Evolutionary conservation across 345 rosid genomes (phyloP).

Genomic region (Geranium brycei): DNA sequence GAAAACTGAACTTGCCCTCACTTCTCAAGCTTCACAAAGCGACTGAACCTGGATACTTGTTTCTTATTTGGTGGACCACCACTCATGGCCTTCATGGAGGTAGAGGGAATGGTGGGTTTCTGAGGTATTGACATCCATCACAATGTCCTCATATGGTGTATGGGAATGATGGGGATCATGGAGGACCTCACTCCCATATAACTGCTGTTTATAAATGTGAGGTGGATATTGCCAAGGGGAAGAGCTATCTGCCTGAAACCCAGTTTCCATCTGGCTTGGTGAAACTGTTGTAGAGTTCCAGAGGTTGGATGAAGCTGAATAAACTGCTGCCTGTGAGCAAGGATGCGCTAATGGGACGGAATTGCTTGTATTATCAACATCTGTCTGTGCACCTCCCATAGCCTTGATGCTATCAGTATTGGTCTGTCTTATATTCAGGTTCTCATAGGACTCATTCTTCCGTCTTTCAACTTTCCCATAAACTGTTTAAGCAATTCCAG

Average conservation of each 20-base stretch:
- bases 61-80: background rate
- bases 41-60: background rate
- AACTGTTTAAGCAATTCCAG: background rate
- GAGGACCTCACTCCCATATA: too few relatives aligned
- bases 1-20: background rate
- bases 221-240: background rate
- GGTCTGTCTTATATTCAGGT: background rate
- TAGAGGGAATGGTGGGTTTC: background rate
- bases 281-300: background rate
- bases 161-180: background rate
- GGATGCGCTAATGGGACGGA: background rate
- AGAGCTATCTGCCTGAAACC: background rate
- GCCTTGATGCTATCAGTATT: background rate
- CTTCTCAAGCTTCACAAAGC: background rate
- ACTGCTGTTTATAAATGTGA: too few relatives aligned
- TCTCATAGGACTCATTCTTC: background rate
- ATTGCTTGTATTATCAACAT: background rate
- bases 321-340: background rate
- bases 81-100: background rate
- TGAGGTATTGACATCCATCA: background rate
- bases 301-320: background rate
- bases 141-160: background rate
- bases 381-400: background rate
- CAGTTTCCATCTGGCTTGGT: background rate
- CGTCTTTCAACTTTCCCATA: background rate